Conservation (phyloP, 1,139 yeast genomes). For the Petasospora fabianii region DNA sequence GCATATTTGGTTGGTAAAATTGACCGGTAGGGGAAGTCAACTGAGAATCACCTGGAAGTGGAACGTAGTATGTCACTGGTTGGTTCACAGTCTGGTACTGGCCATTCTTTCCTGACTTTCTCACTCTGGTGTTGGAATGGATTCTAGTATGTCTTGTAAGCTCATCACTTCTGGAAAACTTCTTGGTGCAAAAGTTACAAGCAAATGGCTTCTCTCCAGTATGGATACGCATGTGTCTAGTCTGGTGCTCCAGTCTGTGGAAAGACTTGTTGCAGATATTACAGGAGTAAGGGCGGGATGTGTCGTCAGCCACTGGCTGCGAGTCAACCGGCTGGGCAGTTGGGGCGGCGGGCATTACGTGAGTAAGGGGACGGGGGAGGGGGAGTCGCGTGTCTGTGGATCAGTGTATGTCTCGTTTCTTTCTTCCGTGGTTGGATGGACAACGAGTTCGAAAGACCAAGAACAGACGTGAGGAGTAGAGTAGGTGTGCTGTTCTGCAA, state of each 20-base stretch:
- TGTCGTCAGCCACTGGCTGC: no score
- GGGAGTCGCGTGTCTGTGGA: no score
- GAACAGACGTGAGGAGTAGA: no score
- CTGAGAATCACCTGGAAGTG: constrained; percentile 10
- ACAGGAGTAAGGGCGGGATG: constrained; percentile 49
- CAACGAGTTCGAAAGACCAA: no score
- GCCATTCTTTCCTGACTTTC: constrained; percentile 45
- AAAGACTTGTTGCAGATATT: constrained; percentile 60
- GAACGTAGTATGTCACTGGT: constrained; percentile 27
- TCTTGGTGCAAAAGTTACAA: constrained; percentile 63
- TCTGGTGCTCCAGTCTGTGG: constrained; percentile 63
- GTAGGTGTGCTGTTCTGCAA: no score
- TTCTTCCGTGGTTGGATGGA: no score
- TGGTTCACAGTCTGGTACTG: constrained; percentile 18
- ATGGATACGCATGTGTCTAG: constrained; percentile 68
- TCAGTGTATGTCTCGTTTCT: no score
- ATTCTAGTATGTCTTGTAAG: constrained; percentile 63
- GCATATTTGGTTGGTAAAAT: constrained; percentile 6
- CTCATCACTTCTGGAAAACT: constrained; percentile 66
- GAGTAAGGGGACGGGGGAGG: no score
- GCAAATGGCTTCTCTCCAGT: constrained; percentile 76
- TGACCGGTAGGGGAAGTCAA: constrained; percentile 8
- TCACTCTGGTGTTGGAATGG: constrained; percentile 54
- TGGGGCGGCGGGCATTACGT: no score
- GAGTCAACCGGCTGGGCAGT: no score